Conservation (phyloP, 306 rosid species). For the Nissolia schottii region DNA sequence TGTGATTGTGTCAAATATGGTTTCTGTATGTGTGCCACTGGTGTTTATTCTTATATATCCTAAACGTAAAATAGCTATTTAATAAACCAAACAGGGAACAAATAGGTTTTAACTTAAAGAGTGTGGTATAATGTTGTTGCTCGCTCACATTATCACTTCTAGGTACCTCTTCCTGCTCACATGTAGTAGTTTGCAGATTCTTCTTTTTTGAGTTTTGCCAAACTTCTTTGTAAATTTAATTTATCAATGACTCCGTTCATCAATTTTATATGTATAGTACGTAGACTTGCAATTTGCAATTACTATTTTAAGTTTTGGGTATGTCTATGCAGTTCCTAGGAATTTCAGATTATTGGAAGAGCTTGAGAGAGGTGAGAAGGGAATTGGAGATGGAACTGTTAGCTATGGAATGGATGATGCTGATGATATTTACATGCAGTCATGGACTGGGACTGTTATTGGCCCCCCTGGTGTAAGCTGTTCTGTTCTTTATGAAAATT, state of each 20-base stretch:
- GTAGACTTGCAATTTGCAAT: neutral
- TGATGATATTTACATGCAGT: slow-evolving; percentile 90
- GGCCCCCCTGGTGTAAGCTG: slow-evolving; percentile 87
- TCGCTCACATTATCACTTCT: slow-evolving; percentile 64
- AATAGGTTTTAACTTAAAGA: neutral
- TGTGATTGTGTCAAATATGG: neutral
- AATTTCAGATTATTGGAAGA: slow-evolving; percentile 94
- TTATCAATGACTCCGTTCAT: neutral
- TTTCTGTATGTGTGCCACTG: neutral
- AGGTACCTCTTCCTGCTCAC: slow-evolving; percentile 38
- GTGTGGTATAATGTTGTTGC: slow-evolving; percentile 42
- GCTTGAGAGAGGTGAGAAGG: slow-evolving; percentile 98
- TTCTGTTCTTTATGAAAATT: slow-evolving; percentile 9
- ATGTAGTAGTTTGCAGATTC: neutral
- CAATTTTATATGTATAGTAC: neutral
- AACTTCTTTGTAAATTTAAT: neutral
- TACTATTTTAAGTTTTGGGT: neutral
- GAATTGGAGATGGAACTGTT: slow-evolving; percentile 98
- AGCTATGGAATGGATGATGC: slow-evolving; percentile 99
- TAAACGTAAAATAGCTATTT: neutral
- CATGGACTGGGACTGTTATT: slow-evolving; percentile 96
- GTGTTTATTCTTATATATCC: neutral
- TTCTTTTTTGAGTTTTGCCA: neutral
- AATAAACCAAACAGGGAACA: neutral
- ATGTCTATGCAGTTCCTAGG: slow-evolving; percentile 71